A percentile compares a stretch with the other conserved stretches of the same genome.
Evolutionary conservation across 1,284 basidiomycete genomes (phyloP).

Genomic region (Heliocybe sulcata): DNA sequence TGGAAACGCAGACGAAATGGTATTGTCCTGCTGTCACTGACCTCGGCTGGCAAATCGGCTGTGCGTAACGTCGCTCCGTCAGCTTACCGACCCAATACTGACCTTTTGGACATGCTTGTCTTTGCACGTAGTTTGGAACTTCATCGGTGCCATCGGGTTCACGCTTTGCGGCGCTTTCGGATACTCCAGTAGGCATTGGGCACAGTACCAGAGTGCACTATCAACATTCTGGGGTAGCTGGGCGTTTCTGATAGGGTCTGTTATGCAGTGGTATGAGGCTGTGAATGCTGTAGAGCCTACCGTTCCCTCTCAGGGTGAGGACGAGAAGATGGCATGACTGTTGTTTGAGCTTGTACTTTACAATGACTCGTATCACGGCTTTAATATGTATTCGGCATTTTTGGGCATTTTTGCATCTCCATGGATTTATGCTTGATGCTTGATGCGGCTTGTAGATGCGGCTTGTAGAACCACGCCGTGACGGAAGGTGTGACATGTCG

Average conservation of each 20-base stretch:
- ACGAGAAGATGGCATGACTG: background rate
- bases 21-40: constrained; percentile 29
- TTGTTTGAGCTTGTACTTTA: background rate
- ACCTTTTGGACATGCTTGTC: constrained; percentile 1
- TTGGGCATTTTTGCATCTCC: too few species aligned
- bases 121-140: constrained; percentile 42
- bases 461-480: too few species aligned
- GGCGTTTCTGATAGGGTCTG: constrained; percentile 53
- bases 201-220: constrained; percentile 41
- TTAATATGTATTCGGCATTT: too few species aligned
- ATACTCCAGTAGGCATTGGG: constrained; percentile 25
- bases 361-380: too few species aligned
- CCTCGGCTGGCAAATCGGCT: constrained; percentile 44
- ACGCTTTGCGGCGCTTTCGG: constrained; percentile 47
- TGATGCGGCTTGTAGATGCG: too few species aligned
- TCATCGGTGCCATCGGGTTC: constrained; percentile 49
- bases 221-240: constrained; percentile 56
- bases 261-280: constrained; percentile 27
- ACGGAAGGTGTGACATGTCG: too few species aligned
- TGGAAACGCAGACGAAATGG: constrained; percentile 50
- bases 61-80: constrained; percentile 22
- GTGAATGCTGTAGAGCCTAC: constrained; percentile 1
- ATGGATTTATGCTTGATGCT: too few species aligned
- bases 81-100: background rate
- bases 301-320: background rate